These are phyloP conservation scores for Bonia amplexicaulis DNA, from an alignment of 176 grass and related monocot species.

Conservation along the genomic window DNA sequence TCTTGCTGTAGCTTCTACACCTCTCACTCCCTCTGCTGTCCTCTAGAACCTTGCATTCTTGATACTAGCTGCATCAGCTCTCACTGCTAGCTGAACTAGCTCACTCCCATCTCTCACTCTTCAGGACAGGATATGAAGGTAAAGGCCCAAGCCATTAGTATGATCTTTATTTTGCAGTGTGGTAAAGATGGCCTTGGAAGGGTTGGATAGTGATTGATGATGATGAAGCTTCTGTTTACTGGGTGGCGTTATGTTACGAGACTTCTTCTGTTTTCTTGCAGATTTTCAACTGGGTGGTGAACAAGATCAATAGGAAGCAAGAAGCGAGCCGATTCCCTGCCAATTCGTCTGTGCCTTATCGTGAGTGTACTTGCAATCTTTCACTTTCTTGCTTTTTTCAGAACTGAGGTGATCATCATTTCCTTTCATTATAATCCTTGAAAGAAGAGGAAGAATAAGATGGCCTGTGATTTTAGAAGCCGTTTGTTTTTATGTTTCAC, in stretches of 20 bases:
- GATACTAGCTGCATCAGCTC: neutral
- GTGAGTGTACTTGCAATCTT: constrained; percentile 29
- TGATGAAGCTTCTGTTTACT: neutral
- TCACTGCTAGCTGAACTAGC: neutral
- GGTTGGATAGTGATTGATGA: neutral
- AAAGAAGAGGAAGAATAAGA: neutral
- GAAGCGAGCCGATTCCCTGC: constrained; percentile 27
- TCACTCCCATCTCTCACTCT: neutral
- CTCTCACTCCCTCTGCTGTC: neutral
- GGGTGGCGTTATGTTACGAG: neutral
- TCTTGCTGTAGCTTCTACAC: neutral
- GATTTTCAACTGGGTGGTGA: constrained; percentile 72
- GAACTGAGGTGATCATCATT: neutral
- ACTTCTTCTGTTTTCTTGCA: constrained; percentile 4
- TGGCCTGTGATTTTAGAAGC: neutral
- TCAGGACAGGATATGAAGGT: constrained; percentile 40
- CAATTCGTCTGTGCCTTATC: neutral
- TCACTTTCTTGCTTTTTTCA: neutral
- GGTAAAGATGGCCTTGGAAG: neutral
- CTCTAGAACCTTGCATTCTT: neutral
- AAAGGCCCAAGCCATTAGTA: neutral
- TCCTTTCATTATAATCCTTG: neutral
- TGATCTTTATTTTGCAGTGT: neutral
- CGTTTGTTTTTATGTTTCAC: neutral
- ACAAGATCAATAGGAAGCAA: constrained; percentile 57